Evolutionary conservation across 83 land plant species (phyloP).

Genomic region (Thuja plicata): DNA sequence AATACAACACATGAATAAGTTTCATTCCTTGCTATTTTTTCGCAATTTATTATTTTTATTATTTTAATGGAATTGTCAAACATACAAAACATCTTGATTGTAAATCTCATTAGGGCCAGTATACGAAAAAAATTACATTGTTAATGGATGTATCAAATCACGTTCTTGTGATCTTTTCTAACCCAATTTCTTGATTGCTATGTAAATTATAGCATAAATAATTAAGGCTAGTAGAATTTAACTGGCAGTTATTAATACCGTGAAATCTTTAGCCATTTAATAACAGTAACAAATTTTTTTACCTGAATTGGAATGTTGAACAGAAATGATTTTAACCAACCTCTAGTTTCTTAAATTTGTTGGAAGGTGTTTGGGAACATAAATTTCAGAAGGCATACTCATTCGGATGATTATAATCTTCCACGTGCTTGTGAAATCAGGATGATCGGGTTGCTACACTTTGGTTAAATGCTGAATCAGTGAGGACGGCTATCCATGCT

Average conservation of each 20-base stretch:
- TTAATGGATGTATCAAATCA: neutral
- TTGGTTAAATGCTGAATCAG: constrained; percentile 78
- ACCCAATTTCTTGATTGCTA: neutral
- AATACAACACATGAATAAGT: neutral
- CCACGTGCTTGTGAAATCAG: constrained; percentile 22
- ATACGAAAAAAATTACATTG: neutral
- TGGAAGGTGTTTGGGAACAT: neutral
- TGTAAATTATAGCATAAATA: neutral
- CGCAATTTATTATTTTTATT: neutral
- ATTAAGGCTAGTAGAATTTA: neutral
- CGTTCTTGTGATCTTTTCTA: neutral
- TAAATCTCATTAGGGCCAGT: neutral
- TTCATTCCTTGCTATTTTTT: neutral
- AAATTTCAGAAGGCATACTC: neutral
- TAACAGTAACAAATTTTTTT: neutral
- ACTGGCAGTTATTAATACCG: neutral
- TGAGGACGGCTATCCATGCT: constrained; percentile 87
- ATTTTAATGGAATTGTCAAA: neutral
- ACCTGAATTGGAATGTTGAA: neutral
- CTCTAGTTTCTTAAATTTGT: neutral
- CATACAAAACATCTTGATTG: neutral
- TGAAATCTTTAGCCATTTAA: neutral
- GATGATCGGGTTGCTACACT: constrained; percentile 65
- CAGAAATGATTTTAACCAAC: neutral
- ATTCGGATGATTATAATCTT: neutral